phyloP scores from a whole-genome alignment of 768 basidiomycete genomes.

The Leccinum pellstonianum region DNA sequence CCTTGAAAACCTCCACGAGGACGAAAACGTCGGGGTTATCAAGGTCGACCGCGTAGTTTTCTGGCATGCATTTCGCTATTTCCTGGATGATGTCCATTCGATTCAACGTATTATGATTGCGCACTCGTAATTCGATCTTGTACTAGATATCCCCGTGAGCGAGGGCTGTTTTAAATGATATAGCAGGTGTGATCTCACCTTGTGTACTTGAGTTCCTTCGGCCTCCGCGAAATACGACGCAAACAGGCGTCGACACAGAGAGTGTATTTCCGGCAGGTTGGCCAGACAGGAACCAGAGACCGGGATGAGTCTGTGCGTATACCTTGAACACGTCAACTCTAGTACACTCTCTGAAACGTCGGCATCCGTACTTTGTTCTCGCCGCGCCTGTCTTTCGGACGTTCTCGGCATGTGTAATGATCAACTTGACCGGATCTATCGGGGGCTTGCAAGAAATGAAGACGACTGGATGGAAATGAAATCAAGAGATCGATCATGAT shows the following conservation, averaged over 20 bases:
- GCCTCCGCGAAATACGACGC: slow-evolving; percentile 50
- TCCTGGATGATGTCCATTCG: slow-evolving; percentile 61
- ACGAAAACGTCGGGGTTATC: slow-evolving; percentile 70
- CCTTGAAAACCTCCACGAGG: slow-evolving; percentile 84
- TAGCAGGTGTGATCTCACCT: slow-evolving; percentile 32
- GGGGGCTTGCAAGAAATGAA: slow-evolving; percentile 81
- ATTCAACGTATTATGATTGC: slow-evolving; percentile 72
- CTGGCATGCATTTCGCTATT: slow-evolving; percentile 69
- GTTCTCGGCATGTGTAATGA: slow-evolving; percentile 60
- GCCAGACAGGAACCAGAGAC: slow-evolving; percentile 67
- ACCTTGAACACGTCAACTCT: slow-evolving; percentile 40
- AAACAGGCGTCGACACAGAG: slow-evolving; percentile 57
- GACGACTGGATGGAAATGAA: slow-evolving; percentile 47
- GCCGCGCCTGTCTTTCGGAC: slow-evolving; percentile 62
- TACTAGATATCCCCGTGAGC: slow-evolving; percentile 46
- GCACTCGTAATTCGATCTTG: slow-evolving; percentile 73
- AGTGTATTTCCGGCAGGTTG: slow-evolving; percentile 65
- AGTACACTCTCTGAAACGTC: background rate
- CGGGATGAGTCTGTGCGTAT: slow-evolving; percentile 69
- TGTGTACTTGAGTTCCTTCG: slow-evolving; percentile 42
- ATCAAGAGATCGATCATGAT: background rate
- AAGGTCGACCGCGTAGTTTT: slow-evolving; percentile 64
- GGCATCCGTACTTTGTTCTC: slow-evolving; percentile 53
- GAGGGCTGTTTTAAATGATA: background rate
- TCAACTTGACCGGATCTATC: slow-evolving; percentile 71